These are phyloP conservation scores for Apophysomyces trapeziformis DNA, from an alignment of 371 early-diverging fungal genomes.

Conservation along the genomic window DNA sequence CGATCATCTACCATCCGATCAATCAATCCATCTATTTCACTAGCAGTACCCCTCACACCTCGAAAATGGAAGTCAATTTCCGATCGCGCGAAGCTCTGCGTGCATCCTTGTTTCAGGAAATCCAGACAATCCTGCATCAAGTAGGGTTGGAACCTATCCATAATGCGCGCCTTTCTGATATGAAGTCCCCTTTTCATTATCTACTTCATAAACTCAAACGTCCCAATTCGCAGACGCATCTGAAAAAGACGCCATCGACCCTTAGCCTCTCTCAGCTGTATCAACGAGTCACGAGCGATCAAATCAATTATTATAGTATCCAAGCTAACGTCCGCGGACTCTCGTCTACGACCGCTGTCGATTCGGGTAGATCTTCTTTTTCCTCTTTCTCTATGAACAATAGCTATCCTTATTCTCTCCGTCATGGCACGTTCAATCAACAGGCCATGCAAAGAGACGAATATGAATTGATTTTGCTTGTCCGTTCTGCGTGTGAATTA, in stretches of 20 bases:
- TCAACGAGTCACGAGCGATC: constrained; percentile 43
- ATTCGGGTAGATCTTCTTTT: constrained; percentile 18
- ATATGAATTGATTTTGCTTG: constrained; percentile 39
- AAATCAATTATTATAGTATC: constrained; percentile 45
- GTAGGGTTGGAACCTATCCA: constrained; percentile 33
- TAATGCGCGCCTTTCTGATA: constrained; percentile 16
- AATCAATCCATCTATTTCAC: constrained; percentile 51
- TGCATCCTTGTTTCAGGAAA: constrained; percentile 38
- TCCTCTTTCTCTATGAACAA: constrained; percentile 21
- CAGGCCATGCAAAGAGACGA: constrained; percentile 34
- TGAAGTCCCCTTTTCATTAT: constrained; percentile 37
- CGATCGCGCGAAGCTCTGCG: constrained; percentile 35
- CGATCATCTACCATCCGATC: constrained; percentile 48
- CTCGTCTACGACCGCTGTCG: constrained; percentile 29
- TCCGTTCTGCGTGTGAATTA: constrained; percentile 43
- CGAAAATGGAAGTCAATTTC: constrained; percentile 39
- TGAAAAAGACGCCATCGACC: constrained; percentile 37
- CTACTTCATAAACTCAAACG: constrained; percentile 40
- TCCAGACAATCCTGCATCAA: constrained; percentile 35
- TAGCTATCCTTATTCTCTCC: constrained; percentile 10
- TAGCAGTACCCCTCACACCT: constrained; percentile 30
- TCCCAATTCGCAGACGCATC: constrained; percentile 19
- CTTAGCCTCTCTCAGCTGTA: constrained; percentile 42
- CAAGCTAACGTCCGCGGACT: constrained; percentile 37
- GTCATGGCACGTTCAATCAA: constrained; percentile 2